A percentile compares a stretch with the other conserved stretches of the same genome.
Evolutionary conservation across 2,329 filamentous ascomycete species (phyloP).

Genomic region (Apiospora rasikravindrae): DNA sequence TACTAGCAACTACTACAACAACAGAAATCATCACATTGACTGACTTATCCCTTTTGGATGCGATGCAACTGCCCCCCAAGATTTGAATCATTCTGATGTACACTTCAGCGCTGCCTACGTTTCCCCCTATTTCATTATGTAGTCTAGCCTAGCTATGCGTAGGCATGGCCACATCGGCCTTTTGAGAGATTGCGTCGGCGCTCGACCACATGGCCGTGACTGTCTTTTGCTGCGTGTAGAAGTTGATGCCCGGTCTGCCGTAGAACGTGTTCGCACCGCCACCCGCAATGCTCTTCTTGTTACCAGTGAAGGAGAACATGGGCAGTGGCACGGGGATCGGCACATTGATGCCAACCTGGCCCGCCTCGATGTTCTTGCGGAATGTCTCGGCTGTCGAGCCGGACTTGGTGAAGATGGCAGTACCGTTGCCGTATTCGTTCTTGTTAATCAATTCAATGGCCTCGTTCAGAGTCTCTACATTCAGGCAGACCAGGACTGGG

Average conservation of each 20-base stretch:
- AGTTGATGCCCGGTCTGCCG: conserved; percentile 87
- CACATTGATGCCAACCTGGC: conserved; percentile 86
- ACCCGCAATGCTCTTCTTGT: conserved; percentile 91
- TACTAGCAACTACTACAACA: not conserved
- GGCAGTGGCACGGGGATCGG: conserved; percentile 75
- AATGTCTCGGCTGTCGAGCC: conserved; percentile 79
- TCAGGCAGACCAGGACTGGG: conserved; percentile 81
- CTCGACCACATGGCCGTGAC: conserved; percentile 91
- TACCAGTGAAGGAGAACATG: conserved; percentile 76
- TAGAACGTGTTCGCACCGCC: conserved; percentile 95
- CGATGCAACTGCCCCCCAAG: not conserved
- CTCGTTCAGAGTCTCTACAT: conserved; percentile 78
- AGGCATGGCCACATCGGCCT: conserved; percentile 90
- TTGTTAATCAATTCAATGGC: conserved; percentile 82
- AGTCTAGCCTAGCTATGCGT: conserved; percentile 45
- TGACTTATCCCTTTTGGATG: not conserved
- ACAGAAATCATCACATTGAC: not conserved
- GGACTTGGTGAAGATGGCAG: conserved; percentile 81
- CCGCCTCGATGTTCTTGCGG: conserved; percentile 81
- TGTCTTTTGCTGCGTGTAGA: conserved; percentile 98
- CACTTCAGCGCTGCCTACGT: not conserved
- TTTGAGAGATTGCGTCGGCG: conserved; percentile 82
- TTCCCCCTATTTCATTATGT: not conserved
- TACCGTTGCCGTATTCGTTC: conserved; percentile 88
- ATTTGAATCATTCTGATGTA: not conserved